Percentiles rank a stretch among this genome's conserved stretches.
phyloP scores from a whole-genome alignment of 2,329 filamentous ascomycete species.

The Hypoxylon sp. region DNA sequence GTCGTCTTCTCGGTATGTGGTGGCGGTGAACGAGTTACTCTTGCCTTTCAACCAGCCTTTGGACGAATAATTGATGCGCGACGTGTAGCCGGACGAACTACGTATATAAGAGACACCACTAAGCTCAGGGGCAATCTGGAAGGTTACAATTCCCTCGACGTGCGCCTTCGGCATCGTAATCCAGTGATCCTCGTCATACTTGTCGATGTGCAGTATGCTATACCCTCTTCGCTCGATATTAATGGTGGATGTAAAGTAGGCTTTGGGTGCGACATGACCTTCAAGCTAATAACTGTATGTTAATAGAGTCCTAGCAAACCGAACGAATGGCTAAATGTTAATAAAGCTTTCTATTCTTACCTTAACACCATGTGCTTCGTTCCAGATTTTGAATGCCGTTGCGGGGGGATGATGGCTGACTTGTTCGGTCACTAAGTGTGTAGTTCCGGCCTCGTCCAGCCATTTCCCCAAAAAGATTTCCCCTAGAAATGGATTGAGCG shows the following conservation, averaged over 20 bases:
- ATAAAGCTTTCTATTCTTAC: slow-evolving; percentile 34
- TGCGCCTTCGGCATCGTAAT: slow-evolving; percentile 93
- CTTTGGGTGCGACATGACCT: slow-evolving; percentile 97
- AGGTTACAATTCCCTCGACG: slow-evolving; percentile 91
- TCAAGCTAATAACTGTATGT: slow-evolving; percentile 63
- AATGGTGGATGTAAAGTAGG: slow-evolving; percentile 93
- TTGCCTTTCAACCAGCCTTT: slow-evolving; percentile 96
- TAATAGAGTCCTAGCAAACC: not conserved
- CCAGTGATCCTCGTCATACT: slow-evolving; percentile 69
- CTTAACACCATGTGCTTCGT: slow-evolving; percentile 81
- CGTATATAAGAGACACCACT: slow-evolving; percentile 87
- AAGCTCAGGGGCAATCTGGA: slow-evolving; percentile 90
- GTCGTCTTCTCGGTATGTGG: slow-evolving; percentile 76
- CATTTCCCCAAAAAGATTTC: slow-evolving; percentile 95
- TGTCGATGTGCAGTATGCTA: slow-evolving; percentile 78
- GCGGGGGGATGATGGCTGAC: slow-evolving; percentile 95
- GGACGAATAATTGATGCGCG: slow-evolving; percentile 92
- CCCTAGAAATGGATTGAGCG: slow-evolving; percentile 93
- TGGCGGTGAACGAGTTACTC: slow-evolving; percentile 89
- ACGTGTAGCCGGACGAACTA: slow-evolving; percentile 86
- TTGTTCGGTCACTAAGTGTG: slow-evolving; percentile 91
- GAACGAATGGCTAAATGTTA: not conserved
- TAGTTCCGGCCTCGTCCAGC: slow-evolving; percentile 85
- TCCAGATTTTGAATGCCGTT: slow-evolving; percentile 93
- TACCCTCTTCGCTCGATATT: slow-evolving; percentile 96